Evolutionary conservation across 2,329 filamentous ascomycete species (phyloP).

Genomic region (Ilyonectria destructans): DNA sequence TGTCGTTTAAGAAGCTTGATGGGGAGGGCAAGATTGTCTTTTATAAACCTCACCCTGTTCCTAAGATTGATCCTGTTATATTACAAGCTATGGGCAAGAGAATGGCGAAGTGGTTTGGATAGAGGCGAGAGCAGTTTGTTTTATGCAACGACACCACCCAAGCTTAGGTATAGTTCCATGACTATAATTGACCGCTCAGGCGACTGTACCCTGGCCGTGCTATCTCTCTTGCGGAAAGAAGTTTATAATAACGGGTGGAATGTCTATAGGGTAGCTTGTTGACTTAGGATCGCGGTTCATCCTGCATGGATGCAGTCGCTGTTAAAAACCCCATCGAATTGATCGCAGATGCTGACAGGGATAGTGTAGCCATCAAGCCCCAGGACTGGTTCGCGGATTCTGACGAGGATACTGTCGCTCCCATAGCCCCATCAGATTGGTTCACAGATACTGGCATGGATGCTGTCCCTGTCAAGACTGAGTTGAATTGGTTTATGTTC

Average conservation of each 20-base stretch:
- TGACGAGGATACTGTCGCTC: not conserved
- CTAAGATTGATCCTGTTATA: slow-evolving; percentile 27
- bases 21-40: slow-evolving; percentile 27
- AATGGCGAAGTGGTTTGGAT: slow-evolving; percentile 28
- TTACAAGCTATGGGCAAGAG: slow-evolving; percentile 25
- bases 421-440: not conserved
- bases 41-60: slow-evolving; percentile 22
- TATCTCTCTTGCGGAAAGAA: not conserved
- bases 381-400: not conserved
- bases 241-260: not conserved
- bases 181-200: not conserved
- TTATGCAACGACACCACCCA: not conserved
- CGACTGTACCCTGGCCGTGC: not conserved
- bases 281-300: not conserved
- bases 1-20: slow-evolving; percentile 4
- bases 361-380: not conserved
- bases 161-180: not conserved
- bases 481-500: too few species aligned
- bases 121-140: slow-evolving; percentile 52
- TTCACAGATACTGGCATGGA: not conserved
- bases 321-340: not conserved
- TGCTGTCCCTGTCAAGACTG: not conserved
- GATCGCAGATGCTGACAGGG: not conserved
- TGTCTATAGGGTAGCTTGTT: not conserved
- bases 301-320: not conserved